phyloP scores from a whole-genome alignment of 1,139 yeast genomes.

The Martiniozyma asiatica region DNA sequence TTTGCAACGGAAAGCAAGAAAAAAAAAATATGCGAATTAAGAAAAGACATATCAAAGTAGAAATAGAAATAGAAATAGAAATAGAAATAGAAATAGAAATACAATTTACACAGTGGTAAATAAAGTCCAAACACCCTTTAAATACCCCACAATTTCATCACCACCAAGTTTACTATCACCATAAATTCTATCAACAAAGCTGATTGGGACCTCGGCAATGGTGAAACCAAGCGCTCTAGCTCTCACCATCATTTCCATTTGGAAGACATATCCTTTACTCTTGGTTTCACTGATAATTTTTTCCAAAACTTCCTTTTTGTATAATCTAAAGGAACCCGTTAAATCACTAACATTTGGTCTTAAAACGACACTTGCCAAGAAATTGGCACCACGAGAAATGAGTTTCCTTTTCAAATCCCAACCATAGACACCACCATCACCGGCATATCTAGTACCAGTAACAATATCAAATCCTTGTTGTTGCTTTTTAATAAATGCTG shows the following conservation, averaged over 20 bases:
- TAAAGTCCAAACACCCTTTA: constrained; percentile 64
- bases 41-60: too few species aligned
- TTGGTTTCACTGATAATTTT: constrained; percentile 59
- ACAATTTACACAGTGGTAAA: constrained; percentile 53
- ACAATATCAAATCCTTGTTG: constrained; percentile 60
- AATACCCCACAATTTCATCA: constrained; percentile 68
- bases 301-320: constrained; percentile 58
- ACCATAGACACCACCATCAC: constrained; percentile 75
- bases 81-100: too few species aligned
- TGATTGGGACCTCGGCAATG: constrained; percentile 72
- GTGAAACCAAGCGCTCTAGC: constrained; percentile 61
- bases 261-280: constrained; percentile 77
- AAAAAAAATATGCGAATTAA: too few species aligned
- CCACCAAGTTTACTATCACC: constrained; percentile 79
- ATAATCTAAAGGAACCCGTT: constrained; percentile 70
- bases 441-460: constrained; percentile 78
- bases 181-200: constrained; percentile 68
- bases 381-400: constrained; percentile 74
- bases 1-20: too few species aligned
- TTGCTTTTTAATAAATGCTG: constrained; percentile 62
- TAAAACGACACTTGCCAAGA: constrained; percentile 59
- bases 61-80: too few species aligned
- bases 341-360: constrained; percentile 68
- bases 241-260: constrained; percentile 84
- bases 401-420: constrained; percentile 78